These are phyloP conservation scores for Pneumocystis canis DNA, from an alignment of 1,139 yeast species.

Conservation along the genomic window DNA sequence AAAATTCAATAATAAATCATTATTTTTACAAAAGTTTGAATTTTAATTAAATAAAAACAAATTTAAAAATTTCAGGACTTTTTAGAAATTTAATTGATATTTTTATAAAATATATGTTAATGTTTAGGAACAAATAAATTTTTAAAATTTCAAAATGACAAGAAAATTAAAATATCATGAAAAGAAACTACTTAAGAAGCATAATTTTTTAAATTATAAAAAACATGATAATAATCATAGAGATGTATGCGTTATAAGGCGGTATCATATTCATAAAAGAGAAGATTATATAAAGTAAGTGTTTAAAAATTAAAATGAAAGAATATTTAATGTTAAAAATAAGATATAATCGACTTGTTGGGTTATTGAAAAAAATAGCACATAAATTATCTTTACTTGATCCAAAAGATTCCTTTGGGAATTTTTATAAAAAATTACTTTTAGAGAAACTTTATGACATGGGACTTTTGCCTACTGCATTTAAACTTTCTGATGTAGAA, in stretches of 20 bases:
- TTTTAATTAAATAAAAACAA: neutral
- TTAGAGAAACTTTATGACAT: slow-evolving; percentile 74
- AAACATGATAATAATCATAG: slow-evolving; percentile 91
- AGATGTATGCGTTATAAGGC: slow-evolving; percentile 88
- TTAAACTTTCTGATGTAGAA: slow-evolving; percentile 86
- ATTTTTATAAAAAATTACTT: slow-evolving; percentile 72
- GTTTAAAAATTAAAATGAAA: neutral
- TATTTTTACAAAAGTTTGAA: too few species aligned
- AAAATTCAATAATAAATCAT: too few species aligned
- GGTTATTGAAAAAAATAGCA: slow-evolving; percentile 75
- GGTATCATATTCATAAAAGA: slow-evolving; percentile 82
- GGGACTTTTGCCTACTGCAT: slow-evolving; percentile 73
- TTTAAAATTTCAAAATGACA: neutral
- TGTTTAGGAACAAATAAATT: neutral
- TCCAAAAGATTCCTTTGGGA: slow-evolving; percentile 71
- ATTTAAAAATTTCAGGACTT: too few species aligned
- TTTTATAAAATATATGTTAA: neutral
- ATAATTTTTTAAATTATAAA: slow-evolving; percentile 84
- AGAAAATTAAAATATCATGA: slow-evolving; percentile 86
- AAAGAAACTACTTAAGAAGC: slow-evolving; percentile 84
- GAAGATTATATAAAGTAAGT: slow-evolving; percentile 71
- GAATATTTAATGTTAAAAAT: neutral
- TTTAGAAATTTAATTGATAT: neutral
- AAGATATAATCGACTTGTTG: slow-evolving; percentile 34
- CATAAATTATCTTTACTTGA: slow-evolving; percentile 69